These are phyloP conservation scores for Suaeda aralocaspica DNA, from an alignment of 148 eudicot genomes.

Conservation along the genomic window DNA sequence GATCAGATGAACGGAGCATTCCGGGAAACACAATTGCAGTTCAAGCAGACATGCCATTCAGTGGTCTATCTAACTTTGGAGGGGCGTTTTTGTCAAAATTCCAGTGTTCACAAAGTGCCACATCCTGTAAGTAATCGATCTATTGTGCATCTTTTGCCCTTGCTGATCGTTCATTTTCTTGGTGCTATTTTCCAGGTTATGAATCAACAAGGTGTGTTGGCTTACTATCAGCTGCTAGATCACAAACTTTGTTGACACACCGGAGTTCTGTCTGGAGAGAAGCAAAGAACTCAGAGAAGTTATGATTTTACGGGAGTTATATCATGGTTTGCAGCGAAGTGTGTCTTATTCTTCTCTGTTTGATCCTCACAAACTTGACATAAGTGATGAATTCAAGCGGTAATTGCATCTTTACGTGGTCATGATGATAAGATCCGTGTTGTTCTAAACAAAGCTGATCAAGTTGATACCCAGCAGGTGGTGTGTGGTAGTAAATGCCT, in stretches of 20 bases:
- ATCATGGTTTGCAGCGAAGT: slow-evolving; percentile 96
- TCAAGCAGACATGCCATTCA: slow-evolving; percentile 81
- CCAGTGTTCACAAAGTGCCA: slow-evolving; percentile 91
- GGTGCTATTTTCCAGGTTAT: not conserved
- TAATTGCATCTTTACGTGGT: slow-evolving; percentile 76
- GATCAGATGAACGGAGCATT: slow-evolving; percentile 90
- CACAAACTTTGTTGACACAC: slow-evolving; percentile 93
- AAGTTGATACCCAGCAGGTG: slow-evolving; percentile 93
- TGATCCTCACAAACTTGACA: slow-evolving; percentile 92
- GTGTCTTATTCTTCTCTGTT: slow-evolving; percentile 76
- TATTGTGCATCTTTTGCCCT: not conserved
- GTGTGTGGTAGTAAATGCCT: not conserved
- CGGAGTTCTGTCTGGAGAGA: slow-evolving; percentile 97
- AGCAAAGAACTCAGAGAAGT: slow-evolving; percentile 85
- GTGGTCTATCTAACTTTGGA: slow-evolving; percentile 71
- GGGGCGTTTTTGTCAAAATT: slow-evolving; percentile 86
- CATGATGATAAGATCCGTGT: slow-evolving; percentile 93
- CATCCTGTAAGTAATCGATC: slow-evolving; percentile 56
- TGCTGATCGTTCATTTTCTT: not conserved
- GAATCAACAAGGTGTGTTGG: not conserved
- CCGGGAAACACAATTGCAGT: slow-evolving; percentile 93
- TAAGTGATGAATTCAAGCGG: slow-evolving; percentile 94
- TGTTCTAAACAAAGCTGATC: slow-evolving; percentile 92
- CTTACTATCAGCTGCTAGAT: slow-evolving; percentile 52
- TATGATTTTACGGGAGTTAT: slow-evolving; percentile 92